Evolutionary conservation across 2,329 filamentous ascomycete species (phyloP), one percentile per base, ranked within the genome.

Genomic region (Coleophoma cylindrospora): DNA sequence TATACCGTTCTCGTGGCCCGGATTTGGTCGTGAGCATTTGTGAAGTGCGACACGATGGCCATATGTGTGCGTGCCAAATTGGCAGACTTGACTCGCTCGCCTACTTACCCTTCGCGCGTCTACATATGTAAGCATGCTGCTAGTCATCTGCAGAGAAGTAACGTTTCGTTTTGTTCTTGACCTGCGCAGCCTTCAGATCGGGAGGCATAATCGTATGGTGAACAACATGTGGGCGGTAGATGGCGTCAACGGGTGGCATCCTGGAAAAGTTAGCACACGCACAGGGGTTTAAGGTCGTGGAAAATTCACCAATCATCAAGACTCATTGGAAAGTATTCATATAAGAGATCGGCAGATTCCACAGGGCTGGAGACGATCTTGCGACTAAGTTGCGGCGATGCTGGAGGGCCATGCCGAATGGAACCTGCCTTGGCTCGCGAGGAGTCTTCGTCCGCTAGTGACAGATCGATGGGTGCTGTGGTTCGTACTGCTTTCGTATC

Each of bases 271-370:
- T 15, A 47, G 48, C 21, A 27, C 9, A 3, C 27, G 27, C 7
- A 27, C 27, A 10, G 2, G 4, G 4, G 3, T 3, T 27, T 27
- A 3, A 10, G 27, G 7, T 10, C 9, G 27, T 27, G 40, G 37
- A 47, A 43, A 33, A 70, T 66, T 80, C 52, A 64, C 87, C 87
- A 96, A 63, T 96, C 91, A 66, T 96, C 91, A 51, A 96, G 72
- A 45, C 87, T 91, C 14, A 97, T 75, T 0, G 91, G 91, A 57
- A 97, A 96, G 65, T 97, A 96, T 70, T 97, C 91, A 65, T 96
- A 96, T 15, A 96, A 73, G 57, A 91, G 73, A 68, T 96, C 91
- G 1, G 85, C 85, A 59, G 86, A 86, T 60, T 95, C 90, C 56
- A 84, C 70, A 34, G 87, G 77, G 63, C 86, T 84, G 64, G 80